Base-by-base conservation (phyloP, 306 rosid genomes). In the Gleditsia sinensis region DNA sequence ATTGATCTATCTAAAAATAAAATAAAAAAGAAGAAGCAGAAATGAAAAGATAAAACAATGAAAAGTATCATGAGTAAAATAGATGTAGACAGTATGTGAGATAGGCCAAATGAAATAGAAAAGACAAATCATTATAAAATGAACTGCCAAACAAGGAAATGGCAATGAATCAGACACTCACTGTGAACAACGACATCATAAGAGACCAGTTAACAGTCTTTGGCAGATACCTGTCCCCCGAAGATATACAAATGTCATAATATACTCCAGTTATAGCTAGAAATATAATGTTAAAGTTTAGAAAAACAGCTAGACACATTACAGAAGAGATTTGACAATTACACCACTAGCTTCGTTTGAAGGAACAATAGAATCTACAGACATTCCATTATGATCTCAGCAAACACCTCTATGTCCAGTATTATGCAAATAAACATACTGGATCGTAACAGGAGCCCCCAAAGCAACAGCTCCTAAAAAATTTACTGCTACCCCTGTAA, bases 141-240 rank as follows among this genome's bases (percentile, higher is more conserved):
- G 40, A 32, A 57, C 51, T 33, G 67, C 25, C 59, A 60, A 72
- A 55, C 46, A 60, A 71, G 51, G 36, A 49, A 67, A 71, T 25
- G 46, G 46, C 24, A 36, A 59, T 16, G 49, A 17, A 61, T 8
- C 28, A 54, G 71, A 37, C 72, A 78, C 90, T 89, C 80, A 91
- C 97, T 0, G 89, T 85, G 83, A 90, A 88, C 80, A 83, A 71
- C 48, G 98, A 94, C 98, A 94, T 91, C 89, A 90, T 75, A 28
- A 91, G 84, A 63, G 95, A 87, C 96, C 93, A 94, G 75, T 87
- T 69, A 67, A 90, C 40, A 34, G 96, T 94, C 90, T 84, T 90
- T 54, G 79, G 72, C 17, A 94, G 75, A 79, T 78, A 83, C 83
- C 97, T 94, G 92, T 60, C 51, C 53, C 66, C 62, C 16, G 75